Percentiles rank a stretch among this genome's conserved stretches.
Conservation (phyloP, 306 rosid species). For the Trichosanthes cucumerina region DNA sequence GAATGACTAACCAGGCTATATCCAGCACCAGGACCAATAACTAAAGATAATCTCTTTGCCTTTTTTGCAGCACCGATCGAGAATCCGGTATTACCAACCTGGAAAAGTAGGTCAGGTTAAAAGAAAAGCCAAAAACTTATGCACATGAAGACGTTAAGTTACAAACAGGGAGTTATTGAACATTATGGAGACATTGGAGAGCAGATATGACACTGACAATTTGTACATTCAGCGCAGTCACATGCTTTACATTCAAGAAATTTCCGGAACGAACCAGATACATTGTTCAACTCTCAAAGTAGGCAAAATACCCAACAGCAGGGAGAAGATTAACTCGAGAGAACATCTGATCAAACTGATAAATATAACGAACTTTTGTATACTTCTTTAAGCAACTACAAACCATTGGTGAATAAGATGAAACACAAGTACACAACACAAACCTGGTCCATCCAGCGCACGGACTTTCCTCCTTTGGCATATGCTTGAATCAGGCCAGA, state of each 20-base stretch:
- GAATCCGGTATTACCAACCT: slow-evolving; percentile 66
- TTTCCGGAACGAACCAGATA: not conserved
- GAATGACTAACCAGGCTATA: slow-evolving; percentile 65
- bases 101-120: slow-evolving; percentile 16
- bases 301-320: not conserved
- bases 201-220: not conserved
- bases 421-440: slow-evolving; percentile 9
- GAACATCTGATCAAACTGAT: not conserved
- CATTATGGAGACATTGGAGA: not conserved
- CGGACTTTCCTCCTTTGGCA: slow-evolving; percentile 69
- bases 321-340: not conserved
- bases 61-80: slow-evolving; percentile 67
- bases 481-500: slow-evolving; percentile 77
- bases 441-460: slow-evolving; percentile 97
- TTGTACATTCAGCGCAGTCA: not conserved
- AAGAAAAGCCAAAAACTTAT: not conserved
- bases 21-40: slow-evolving; percentile 94
- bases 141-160: not conserved
- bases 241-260: not conserved
- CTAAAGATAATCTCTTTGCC: slow-evolving; percentile 50
- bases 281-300: not conserved
- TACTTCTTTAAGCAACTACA: not conserved
- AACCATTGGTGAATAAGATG: not conserved
- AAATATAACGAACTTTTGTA: not conserved
- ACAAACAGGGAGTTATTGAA: not conserved